Percentiles rank a stretch among this genome's conserved stretches.
Evolutionary conservation across 441 rosid species (phyloP).

Genomic region (Pelargonium myrrhifolium): DNA sequence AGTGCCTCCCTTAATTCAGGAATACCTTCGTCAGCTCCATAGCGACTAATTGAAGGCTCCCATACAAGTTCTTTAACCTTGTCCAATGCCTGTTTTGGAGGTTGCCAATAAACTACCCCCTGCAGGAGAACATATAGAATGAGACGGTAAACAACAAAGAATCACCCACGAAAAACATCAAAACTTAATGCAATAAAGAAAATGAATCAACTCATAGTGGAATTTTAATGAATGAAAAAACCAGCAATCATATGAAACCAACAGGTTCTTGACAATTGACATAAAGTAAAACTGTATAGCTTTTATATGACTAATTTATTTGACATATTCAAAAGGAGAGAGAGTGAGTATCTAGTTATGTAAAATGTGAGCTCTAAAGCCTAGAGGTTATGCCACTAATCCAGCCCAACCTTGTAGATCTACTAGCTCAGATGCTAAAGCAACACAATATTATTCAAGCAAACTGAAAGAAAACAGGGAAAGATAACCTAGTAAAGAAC

Average conservation of each 20-base stretch:
- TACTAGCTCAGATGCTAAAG: background rate
- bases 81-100: conserved; percentile 70
- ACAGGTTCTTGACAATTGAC: no score
- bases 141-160: conserved; percentile 7
- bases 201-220: no score
- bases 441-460: background rate
- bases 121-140: conserved; percentile 23
- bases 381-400: background rate
- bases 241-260: no score
- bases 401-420: no score
- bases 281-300: no score
- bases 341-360: background rate
- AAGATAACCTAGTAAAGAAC: background rate
- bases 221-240: no score
- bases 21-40: conserved; percentile 92
- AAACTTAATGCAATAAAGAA: background rate
- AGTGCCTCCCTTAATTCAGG: conserved; percentile 71
- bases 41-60: conserved; percentile 70
- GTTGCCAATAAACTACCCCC: conserved; percentile 97
- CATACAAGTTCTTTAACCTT: conserved; percentile 74
- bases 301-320: no score
- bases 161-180: background rate
- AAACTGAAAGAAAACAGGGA: no score
- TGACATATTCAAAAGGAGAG: no score
- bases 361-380: background rate